These are phyloP conservation scores for Lepidium sativum DNA, from an alignment of 345 rosid genomes.

Conservation along the genomic window DNA sequence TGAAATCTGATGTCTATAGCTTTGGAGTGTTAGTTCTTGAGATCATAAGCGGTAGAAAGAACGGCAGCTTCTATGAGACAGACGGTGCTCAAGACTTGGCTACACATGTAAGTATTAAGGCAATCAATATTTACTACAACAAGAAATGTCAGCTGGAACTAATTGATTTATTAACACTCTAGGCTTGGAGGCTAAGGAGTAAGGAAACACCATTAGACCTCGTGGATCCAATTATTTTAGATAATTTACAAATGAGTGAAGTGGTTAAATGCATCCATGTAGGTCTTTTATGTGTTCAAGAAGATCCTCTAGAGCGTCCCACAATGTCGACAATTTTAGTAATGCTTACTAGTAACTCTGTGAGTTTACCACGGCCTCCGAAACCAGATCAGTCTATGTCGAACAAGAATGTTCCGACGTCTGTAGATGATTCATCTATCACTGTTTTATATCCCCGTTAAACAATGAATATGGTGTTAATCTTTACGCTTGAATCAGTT, in stretches of 20 bases:
- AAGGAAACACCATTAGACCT: no score
- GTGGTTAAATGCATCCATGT: constrained; percentile 45
- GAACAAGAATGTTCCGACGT: constrained; percentile 6
- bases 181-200: constrained; percentile 56
- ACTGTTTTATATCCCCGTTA: constrained; percentile 38
- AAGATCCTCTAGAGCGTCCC: constrained; percentile 46
- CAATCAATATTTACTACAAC: neutral
- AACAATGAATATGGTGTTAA: neutral
- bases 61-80: neutral
- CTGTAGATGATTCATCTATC: constrained; percentile 30
- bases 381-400: no score
- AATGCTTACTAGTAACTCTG: constrained; percentile 32
- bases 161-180: neutral
- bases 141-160: neutral
- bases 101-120: constrained; percentile 22
- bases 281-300: constrained; percentile 54
- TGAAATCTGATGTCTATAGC: no score
- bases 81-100: constrained; percentile 2
- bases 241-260: no score
- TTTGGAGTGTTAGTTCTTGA: no score
- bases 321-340: constrained; percentile 34
- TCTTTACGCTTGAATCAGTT: no score
- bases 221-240: no score
- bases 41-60: no score
- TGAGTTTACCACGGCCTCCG: constrained; percentile 26